Evolutionary conservation across 257 asterid genomes (phyloP), one percentile per base, ranked within the genome.

Genomic region (Gentiana straminea): DNA sequence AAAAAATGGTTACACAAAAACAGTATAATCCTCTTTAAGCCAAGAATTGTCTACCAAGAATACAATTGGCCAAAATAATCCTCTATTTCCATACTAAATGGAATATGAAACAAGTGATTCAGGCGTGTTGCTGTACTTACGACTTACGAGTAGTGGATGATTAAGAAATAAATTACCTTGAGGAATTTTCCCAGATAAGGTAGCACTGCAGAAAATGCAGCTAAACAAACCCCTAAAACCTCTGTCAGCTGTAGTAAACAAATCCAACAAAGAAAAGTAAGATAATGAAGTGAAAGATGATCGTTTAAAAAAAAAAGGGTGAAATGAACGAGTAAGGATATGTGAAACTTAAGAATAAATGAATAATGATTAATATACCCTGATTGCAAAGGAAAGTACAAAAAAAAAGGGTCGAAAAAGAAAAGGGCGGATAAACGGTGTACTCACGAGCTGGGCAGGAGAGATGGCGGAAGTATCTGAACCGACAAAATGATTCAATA

Each of bases 121-220:
- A 4, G 9, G 46, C 46, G 9, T 7, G 8, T 39, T 39, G 44
- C 44, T 39, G 44, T 39, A 39, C 4, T 4, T 3, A 39, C 4
- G 44, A 7, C 1, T 24, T 24, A 1, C 9, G 46, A 5, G 7
- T 41, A 41, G 46, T 41, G 46, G 7, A 41, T 32, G 3, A 9
- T 12, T 3, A 13, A 13, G 43, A 8, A 41, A 64, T 43, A 11
- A 15, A 34, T 57, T 72, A 91, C 97, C 97, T 83, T 80, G 51
- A 85, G 95, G 66, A 88, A 92, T 60, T 61, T 83, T 58, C 95
- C 97, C 47, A 92, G 75, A 77, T 85, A 83, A 3, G 98, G 98
- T 58, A 91, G 75, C 43, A 78, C 68, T 33, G 77, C 69, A 63
- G 94, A 85, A 65, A 88, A 92, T 12, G 83, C 82, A 41, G 98